Evolutionary conservation across 2,329 filamentous ascomycete genomes (phyloP), one percentile per base, ranked within the genome.

Genomic region (Pyrenochaeta sp.): DNA sequence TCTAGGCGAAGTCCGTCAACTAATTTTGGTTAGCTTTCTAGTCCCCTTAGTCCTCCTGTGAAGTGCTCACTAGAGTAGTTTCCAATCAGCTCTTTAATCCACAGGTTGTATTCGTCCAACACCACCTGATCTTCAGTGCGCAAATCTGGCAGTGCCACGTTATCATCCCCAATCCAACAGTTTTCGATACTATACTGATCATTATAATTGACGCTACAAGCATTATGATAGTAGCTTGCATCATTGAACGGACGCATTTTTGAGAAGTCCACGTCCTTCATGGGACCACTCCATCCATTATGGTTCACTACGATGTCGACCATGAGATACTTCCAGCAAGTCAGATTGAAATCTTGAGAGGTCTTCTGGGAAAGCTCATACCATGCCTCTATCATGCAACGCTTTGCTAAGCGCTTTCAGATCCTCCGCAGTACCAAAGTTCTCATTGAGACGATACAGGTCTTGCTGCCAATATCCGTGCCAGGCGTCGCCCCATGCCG

Each of bases 251-350:
- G 78, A 15, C 74, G 68, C 30, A 80, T 77, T 11, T 68, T 58
- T 44, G 71, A 73, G 59, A 84, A 86, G 63, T 84, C 77, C 26
- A 85, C 75, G 4, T 72, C 69, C 20, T 52, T 46, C 1, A 69
- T 65, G n/a, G 72, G 66, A 17, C 81, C 80, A 20, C 72, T 65
- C 59, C 77, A 83, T n/a, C 69, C 80, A 59, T 78, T 78, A 58
- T 85, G 80, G 60, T 84, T 84, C 6, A 77, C 74, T 3, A 84
- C 81, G 1, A 84, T 70, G 48, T 85, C 82, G 2, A 85, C 73
- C 82, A 85, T 85, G 24, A 85, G 68, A 53, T 81, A 82, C 70
- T 73, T n/a, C n/a, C n/a, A n/a, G n/a, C n/a, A n/a, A n/a, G n/a
- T n/a, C n/a, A n/a, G n/a, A n/a, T n/a, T n/a, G n/a, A n/a, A n/a